Base-by-base conservation (phyloP, 805 yeast species). In the Zygoascus bituminiphila region DNA sequence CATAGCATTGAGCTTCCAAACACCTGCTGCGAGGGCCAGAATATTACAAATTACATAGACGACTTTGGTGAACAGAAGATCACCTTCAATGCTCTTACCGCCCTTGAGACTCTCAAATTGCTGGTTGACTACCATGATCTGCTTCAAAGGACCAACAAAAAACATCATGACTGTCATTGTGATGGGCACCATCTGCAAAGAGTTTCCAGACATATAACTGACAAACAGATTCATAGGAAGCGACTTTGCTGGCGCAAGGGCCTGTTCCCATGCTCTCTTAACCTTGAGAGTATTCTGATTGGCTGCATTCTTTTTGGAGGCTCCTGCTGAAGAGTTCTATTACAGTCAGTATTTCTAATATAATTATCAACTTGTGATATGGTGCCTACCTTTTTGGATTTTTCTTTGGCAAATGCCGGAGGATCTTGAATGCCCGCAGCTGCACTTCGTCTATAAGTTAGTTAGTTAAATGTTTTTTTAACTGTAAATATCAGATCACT, bases 181-280 rank as follows among this genome's bases (percentile, higher is more conserved):
- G 42, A 91, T 84, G 2, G 97, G 93, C 54, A 91, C 88, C 55
- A 91, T 74, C 59, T 93, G 98, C 23, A 93, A 69, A 2, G 94
- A 78, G 58, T 84, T 83, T 26, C 98, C 98, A 0, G 96, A 80
- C 87, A 91, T 86, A 64, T 87, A 93, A 52, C 88, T 80, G 95
- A 91, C 87, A 43, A 87, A 69, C 44, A 85, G 64, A 60, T 87
- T 93, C 94, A 88, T 84, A 6, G 97, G 95, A n/a, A 93, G 75
- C 7, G 76, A 67, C 62, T 88, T 91, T 2, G 88, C 85, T 0
- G 97, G 96, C 1, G 80, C 79, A 14, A 77, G 65, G 2, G 96
- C 95, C 35, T 85, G 61, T 50, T 85, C 93, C 95, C 96, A 88
- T 0, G 94, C 89, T 59, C 84, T 84, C 59, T 81, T 55, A 23